Evolutionary conservation across 192 early-diverging fungal genomes (phyloP).

Genomic region (Gonapodya sp.): DNA sequence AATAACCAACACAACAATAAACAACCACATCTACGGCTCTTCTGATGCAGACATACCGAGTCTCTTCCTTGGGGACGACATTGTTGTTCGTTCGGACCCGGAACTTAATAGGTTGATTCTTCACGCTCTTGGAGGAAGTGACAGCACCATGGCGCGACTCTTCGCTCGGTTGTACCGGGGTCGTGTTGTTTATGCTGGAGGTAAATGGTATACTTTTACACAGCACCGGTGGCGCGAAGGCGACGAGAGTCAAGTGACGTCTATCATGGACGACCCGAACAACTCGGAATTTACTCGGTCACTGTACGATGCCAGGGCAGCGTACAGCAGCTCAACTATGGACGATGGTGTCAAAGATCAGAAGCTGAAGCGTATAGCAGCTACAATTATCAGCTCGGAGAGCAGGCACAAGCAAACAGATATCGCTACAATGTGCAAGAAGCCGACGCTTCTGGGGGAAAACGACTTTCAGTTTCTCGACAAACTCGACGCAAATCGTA

Average conservation of each 20-base stretch:
- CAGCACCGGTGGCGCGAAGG: background rate
- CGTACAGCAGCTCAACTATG: background rate
- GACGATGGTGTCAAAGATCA: background rate
- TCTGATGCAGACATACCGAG: background rate
- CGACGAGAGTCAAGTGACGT: background rate
- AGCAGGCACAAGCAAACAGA: background rate
- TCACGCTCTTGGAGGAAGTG: background rate
- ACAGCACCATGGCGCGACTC: background rate
- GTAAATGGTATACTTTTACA: background rate
- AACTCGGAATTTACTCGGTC: background rate
- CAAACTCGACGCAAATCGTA: background rate
- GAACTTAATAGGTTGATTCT: background rate
- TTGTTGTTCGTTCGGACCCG: background rate
- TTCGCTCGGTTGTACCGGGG: background rate
- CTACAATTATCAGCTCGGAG: background rate
- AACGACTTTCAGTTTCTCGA: background rate
- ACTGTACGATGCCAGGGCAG: background rate
- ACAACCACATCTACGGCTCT: background rate
- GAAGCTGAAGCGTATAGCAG: background rate
- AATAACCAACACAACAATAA: background rate
- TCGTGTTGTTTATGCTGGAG: background rate
- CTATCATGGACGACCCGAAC: background rate
- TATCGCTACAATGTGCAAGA: background rate
- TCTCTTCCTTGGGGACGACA: background rate
- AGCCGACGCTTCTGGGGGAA: background rate